Evolutionary conservation across 1,284 basidiomycete species (phyloP), one percentile per base, ranked within the genome.

Genomic region (Pascua sp.): DNA sequence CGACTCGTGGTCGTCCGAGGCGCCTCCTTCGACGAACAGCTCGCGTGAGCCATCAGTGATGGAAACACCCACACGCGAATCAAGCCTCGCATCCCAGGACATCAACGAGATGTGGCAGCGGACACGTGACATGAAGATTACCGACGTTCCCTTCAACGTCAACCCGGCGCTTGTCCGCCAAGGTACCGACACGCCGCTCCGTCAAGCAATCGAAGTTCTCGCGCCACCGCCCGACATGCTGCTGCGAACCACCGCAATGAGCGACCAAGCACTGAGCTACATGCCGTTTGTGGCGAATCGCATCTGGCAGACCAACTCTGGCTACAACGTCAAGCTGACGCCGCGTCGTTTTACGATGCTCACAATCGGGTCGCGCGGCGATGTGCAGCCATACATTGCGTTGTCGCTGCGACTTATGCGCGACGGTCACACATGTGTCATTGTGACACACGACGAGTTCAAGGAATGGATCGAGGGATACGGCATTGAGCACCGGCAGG

Each of bases 321-420:
- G 59, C 11, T 49, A 45, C 36, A 49, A 57, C 15, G 51, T 67
- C n/a, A 55, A 60, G n/a, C 52, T 75, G 13, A 67, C 62, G 11
- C 65, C 75, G 0, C 60, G 75, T 11, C 70, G 69, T 7, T 79
- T 79, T 56, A 66, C 69, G 8, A 68, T 71, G 56, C 68, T 81
- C 37, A 81, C 80, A 2, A 81, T 81, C 41, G 80, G 95, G 1
- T 93, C 91, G 16, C 83, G 93, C 61, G 91, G 91, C 47, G 91
- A 95, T 72, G 91, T 94, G 10, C 91, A 95, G 73, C 91, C 91
- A 16, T 94, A 97, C 71, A 97, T 98, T 65, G 88, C 95, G 1
- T 81, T 98, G 39, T 66, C 64, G 3, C 53, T 92, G 0, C 55
- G 61, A 0, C 78, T 98, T 15, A 88, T 91, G 78, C 86, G 86